Evolutionary conservation across 2,329 filamentous ascomycete genomes (phyloP), one percentile per base, ranked within the genome.

Genomic region (Fusarium caatingaense): DNA sequence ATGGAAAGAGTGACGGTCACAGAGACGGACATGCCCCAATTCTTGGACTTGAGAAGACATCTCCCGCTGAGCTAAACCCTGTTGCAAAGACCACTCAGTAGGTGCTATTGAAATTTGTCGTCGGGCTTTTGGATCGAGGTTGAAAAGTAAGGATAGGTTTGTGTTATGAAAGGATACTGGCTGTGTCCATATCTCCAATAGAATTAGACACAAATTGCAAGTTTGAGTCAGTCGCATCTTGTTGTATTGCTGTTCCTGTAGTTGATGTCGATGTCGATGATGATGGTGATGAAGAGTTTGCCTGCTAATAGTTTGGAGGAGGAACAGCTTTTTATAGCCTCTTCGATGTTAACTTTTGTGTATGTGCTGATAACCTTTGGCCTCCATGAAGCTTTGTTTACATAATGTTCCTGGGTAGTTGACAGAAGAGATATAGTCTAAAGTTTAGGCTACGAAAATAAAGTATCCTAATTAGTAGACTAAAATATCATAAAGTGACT

Each of bases 1-100:
- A 72, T 2, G 66, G 72, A 21, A 67, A 72, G 45, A 59, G 42
- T 20, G 61, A 56, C 1, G 34, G 47, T 0, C 45, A 44, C 6
- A 56, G 41, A 7, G 42, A 67, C 3, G 50, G 28, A 5, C 13
- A 2, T 1, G 42, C 20, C 0, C 41, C 48, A 0, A 68, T 56
- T 0, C 44, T 45, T 5, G 67, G 44, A 0, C 12, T 64, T 0
- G 68, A 71, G 27, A 70, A 68, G 12, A 3, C 28, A 1, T 68
- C 63, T 0, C 67, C 66, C 0, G 37, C 44, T 13, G 62, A 59
- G 18, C 16, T 67, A 11, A 67, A 70, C 16, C 20, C 56, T 2
- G n/a, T 40, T 23, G 45, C 23, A 0, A 60, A 44, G 18, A 18
- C 66, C 2, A 62, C 60, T 0, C 28, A 69, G 32, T 46, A n/a